phyloP scores from a whole-genome alignment of 2,329 filamentous ascomycete genomes.

The Helotiales sp. region DNA sequence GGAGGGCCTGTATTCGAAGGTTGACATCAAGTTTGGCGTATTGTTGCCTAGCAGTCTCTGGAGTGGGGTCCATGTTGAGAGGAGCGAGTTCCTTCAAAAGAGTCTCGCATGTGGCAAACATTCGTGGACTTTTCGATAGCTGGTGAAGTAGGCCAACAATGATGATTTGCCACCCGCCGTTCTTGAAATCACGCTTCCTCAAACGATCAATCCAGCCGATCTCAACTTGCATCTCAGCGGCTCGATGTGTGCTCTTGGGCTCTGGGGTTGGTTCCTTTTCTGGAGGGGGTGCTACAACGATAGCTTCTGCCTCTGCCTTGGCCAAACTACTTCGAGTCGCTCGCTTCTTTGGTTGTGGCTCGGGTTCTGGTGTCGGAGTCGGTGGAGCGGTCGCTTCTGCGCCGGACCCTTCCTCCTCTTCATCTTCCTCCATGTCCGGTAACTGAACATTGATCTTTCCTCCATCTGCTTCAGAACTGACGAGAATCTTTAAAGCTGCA shows the following conservation, averaged over 20 bases:
- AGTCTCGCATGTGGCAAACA: constrained; percentile 72
- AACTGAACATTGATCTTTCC: constrained; percentile 79
- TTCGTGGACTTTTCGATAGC: constrained; percentile 72
- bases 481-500: constrained; percentile 82
- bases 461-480: constrained; percentile 71
- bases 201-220: constrained; percentile 87
- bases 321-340: constrained; percentile 85
- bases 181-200: constrained; percentile 77
- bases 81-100: constrained; percentile 82
- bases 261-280: constrained; percentile 39
- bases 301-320: constrained; percentile 72
- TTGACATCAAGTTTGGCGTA: constrained; percentile 83
- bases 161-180: constrained; percentile 90
- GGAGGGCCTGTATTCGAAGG: constrained; percentile 73
- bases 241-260: constrained; percentile 59
- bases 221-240: constrained; percentile 70
- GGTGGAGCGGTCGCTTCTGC: constrained; percentile 51
- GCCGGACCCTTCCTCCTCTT: constrained; percentile 62
- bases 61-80: constrained; percentile 69
- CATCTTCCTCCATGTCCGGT: constrained; percentile 71
- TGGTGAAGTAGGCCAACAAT: constrained; percentile 85
- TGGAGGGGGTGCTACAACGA: constrained; percentile 55
- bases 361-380: constrained; percentile 68
- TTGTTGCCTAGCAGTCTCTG: constrained; percentile 69
- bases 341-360: constrained; percentile 64